Conservation (phyloP, 139 green algal genomes). For the Chlorella sorokiniana region DNA sequence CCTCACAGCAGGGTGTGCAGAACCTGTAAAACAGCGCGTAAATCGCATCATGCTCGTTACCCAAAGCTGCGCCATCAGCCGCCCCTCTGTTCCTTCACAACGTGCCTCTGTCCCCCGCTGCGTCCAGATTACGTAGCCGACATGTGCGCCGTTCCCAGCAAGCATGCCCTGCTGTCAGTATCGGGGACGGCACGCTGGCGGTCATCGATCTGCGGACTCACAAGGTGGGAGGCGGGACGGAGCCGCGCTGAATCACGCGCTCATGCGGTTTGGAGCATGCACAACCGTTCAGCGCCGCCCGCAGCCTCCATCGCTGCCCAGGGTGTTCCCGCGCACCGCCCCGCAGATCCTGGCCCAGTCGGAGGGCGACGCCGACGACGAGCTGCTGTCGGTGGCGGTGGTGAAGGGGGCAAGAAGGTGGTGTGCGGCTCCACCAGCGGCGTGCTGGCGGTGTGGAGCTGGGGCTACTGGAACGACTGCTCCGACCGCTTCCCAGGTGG, state of each 20-base stretch:
- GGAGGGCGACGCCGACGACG: constrained; percentile 91
- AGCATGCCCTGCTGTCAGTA: constrained; percentile 63
- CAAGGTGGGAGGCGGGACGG: constrained; percentile 32
- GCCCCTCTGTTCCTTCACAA: neutral
- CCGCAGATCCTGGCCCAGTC: constrained; percentile 54
- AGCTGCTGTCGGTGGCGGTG: constrained; percentile 82
- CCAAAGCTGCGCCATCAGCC: neutral
- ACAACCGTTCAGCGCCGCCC: too few species aligned
- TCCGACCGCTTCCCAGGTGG: constrained; percentile 77
- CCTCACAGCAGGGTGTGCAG: too few species aligned
- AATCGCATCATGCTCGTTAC: too few species aligned
- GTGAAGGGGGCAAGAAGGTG: constrained; percentile 79
- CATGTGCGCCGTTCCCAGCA: constrained; percentile 44
- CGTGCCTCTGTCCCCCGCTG: neutral
- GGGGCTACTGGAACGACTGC: constrained; percentile 91
- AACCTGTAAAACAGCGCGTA: too few species aligned
- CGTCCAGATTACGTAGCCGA: constrained; percentile 80
- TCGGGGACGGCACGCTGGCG: constrained; percentile 87
- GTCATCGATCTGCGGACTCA: constrained; percentile 63
- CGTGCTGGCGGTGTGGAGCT: constrained; percentile 83
- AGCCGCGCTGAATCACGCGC: too few species aligned
- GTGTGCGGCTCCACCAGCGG: constrained; percentile 58
- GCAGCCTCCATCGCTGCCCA: neutral
- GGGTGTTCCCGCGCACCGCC: neutral
- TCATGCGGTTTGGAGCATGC: neutral